Evolutionary conservation across 257 asterid species (phyloP).

Genomic region (Solanum sitiens): DNA sequence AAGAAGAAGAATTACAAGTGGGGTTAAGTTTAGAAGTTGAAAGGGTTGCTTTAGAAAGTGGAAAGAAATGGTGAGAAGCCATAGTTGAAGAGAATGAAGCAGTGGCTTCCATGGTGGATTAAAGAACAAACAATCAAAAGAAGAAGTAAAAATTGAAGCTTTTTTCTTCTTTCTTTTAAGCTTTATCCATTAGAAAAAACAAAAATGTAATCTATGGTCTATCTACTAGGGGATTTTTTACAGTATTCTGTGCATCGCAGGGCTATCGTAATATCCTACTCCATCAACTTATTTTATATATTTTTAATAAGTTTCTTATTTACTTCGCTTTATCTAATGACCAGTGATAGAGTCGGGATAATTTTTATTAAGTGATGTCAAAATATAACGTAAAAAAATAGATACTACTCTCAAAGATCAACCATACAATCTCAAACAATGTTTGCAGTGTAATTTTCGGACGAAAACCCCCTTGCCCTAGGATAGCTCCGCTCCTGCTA

Average conservation of each 20-base stretch:
- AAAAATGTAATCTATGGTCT: neutral
- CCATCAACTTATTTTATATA: neutral
- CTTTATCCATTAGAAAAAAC: neutral
- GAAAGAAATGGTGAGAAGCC: slow-evolving; percentile 53
- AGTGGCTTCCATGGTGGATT: slow-evolving; percentile 39
- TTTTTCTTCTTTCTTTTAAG: neutral
- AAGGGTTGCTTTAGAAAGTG: slow-evolving; percentile 5
- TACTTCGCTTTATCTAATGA: too few relatives aligned
- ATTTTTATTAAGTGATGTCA: too few relatives aligned
- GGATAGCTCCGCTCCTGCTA: too few relatives aligned
- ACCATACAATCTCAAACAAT: too few relatives aligned
- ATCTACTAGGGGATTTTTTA: neutral
- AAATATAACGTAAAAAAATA: too few relatives aligned
- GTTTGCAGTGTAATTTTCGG: too few relatives aligned
- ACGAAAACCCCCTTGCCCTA: too few relatives aligned
- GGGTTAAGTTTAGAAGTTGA: neutral
- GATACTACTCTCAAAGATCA: too few relatives aligned
- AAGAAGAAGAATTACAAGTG: neutral
- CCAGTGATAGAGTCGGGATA: too few relatives aligned
- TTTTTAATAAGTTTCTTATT: too few relatives aligned
- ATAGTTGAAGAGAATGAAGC: slow-evolving; percentile 44
- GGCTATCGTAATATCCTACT: neutral
- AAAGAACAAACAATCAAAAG: neutral
- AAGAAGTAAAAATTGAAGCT: neutral
- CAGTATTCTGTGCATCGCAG: slow-evolving; percentile 1